Conservation (phyloP, 2,329 filamentous ascomycete genomes). For the Aspergillus sp. region DNA sequence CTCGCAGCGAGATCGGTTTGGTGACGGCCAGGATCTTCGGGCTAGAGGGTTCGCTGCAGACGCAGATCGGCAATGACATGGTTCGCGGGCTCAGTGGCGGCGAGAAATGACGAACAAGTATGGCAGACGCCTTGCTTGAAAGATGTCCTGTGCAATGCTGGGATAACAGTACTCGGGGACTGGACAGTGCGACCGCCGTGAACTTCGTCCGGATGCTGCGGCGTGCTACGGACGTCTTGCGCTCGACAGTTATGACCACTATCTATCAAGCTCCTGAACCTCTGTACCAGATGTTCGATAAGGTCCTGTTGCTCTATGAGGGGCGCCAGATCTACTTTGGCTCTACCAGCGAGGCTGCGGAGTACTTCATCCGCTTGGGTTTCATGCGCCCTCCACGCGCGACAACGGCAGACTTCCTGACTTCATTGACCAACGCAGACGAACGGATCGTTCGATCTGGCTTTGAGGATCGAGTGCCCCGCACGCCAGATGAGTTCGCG, state of each 20-base stretch:
- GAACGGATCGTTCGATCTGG: slow-evolving; percentile 60
- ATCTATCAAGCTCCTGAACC: slow-evolving; percentile 55
- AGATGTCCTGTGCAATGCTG: slow-evolving; percentile 20
- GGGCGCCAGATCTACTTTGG: slow-evolving; percentile 78
- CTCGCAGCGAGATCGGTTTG: slow-evolving; percentile 5
- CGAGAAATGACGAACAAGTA: slow-evolving; percentile 3
- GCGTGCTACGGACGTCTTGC: neutral
- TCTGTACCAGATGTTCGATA: slow-evolving; percentile 64
- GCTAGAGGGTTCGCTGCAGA: slow-evolving; percentile 10
- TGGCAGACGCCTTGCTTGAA: slow-evolving; percentile 11
- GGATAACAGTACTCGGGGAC: slow-evolving; percentile 43
- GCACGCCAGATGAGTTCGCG: slow-evolving; percentile 69
- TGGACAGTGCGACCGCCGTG: slow-evolving; percentile 51
- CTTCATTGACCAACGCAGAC: slow-evolving; percentile 64
- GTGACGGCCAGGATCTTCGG: slow-evolving; percentile 12
- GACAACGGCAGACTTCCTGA: slow-evolving; percentile 70
- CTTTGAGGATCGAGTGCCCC: slow-evolving; percentile 63
- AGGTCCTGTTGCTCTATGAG: slow-evolving; percentile 70
- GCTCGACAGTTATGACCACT: slow-evolving; percentile 50
- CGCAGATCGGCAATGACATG: slow-evolving; percentile 15
- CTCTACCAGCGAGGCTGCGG: slow-evolving; percentile 57
- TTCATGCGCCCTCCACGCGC: slow-evolving; percentile 68
- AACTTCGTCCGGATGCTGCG: slow-evolving; percentile 51
- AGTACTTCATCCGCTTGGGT: slow-evolving; percentile 68
- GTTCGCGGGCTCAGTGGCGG: slow-evolving; percentile 17